phyloP scores from a whole-genome alignment of 2,329 filamentous ascomycete genomes.

The Mollisiaceae sp. region DNA sequence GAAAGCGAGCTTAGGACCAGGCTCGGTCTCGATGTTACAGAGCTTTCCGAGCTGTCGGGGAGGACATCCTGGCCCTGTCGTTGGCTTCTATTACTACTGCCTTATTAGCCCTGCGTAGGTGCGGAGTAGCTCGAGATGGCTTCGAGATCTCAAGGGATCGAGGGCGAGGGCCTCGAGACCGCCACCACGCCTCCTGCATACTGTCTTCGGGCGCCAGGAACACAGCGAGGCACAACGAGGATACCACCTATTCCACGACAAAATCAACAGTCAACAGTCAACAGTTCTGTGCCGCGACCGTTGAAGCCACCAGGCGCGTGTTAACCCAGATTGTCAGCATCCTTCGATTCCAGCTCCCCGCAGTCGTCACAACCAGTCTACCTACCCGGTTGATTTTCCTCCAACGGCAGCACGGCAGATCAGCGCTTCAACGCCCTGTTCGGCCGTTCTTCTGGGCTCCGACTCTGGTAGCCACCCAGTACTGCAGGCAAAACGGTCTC shows the following conservation, averaged over 20 bases:
- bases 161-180: not conserved
- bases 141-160: not conserved
- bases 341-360: not conserved
- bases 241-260: not conserved
- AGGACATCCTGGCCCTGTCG: not conserved
- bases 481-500: not conserved
- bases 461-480: not conserved
- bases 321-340: not conserved
- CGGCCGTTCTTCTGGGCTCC: conserved; percentile 4
- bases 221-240: not conserved
- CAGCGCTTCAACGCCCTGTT: not conserved
- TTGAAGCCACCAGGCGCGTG: not conserved
- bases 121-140: not conserved
- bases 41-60: not conserved
- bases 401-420: not conserved
- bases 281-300: not conserved
- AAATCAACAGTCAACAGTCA: not conserved
- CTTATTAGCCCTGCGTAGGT: not conserved
- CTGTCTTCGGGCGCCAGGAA: not conserved
- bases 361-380: not conserved
- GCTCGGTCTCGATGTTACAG: not conserved
- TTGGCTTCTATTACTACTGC: not conserved
- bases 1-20: not conserved
- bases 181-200: not conserved
- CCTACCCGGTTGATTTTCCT: not conserved